Conservation (phyloP, 345 rosid genomes). For the Erysimum cheiranthoides region DNA sequence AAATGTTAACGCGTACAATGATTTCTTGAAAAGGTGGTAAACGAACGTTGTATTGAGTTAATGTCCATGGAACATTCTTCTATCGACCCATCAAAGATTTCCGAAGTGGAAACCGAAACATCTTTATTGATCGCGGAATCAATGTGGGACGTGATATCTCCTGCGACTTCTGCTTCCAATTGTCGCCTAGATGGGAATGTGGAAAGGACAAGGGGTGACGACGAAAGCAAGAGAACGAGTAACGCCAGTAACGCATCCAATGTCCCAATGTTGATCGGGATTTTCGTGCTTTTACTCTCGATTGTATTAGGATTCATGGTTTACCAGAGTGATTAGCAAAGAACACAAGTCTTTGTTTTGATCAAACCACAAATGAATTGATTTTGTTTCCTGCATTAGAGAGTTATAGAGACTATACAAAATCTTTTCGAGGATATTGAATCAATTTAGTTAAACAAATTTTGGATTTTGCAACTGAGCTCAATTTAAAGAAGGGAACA, state of each 20-base stretch:
- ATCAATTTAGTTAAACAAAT: background rate
- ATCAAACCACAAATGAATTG: constrained; percentile 12
- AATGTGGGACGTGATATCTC: constrained; percentile 68
- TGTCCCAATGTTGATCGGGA: constrained; percentile 48
- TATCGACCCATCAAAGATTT: constrained; percentile 52
- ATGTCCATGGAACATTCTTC: constrained; percentile 72
- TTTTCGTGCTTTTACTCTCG: constrained; percentile 62
- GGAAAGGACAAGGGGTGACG: constrained; percentile 31
- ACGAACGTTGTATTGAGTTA: constrained; percentile 83
- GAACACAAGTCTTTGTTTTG: background rate
- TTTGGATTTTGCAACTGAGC: background rate
- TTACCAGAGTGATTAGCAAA: constrained; percentile 40
- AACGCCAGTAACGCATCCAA: constrained; percentile 23
- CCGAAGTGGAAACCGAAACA: constrained; percentile 70
- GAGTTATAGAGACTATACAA: background rate
- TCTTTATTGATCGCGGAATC: constrained; percentile 52
- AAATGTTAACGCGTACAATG: background rate
- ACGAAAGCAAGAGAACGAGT: background rate
- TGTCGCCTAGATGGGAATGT: constrained; percentile 41
- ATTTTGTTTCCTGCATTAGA: background rate
- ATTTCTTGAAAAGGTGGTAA: constrained; percentile 57
- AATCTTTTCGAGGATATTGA: background rate
- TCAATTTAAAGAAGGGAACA: background rate
- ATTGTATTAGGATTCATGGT: constrained; percentile 58
- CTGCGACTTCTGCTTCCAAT: constrained; percentile 40